These are phyloP conservation scores for Daldinia caldariorum DNA, from an alignment of 495 filamentous ascomycete species.

Conservation along the genomic window DNA sequence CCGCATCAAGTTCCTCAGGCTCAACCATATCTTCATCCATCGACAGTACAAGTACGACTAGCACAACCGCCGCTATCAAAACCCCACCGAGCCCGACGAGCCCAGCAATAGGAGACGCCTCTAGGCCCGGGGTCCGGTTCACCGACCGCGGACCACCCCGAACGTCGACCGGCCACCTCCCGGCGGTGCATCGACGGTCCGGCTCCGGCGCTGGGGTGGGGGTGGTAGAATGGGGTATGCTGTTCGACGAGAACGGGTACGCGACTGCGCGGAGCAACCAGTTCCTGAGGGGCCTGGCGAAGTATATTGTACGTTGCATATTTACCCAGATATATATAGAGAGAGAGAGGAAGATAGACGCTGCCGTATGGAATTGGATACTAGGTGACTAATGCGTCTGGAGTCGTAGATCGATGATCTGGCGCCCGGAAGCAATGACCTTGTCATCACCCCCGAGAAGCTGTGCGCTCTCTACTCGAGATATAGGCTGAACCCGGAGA, in stretches of 20 bases:
- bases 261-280: slow-evolving; percentile 74
- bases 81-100: slow-evolving; percentile 11
- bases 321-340: background rate
- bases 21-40: slow-evolving; percentile 23
- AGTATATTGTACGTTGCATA: slow-evolving; percentile 72
- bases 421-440: slow-evolving; percentile 68
- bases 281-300: slow-evolving; percentile 79
- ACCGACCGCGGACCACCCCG: slow-evolving; percentile 30
- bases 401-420: slow-evolving; percentile 77
- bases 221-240: slow-evolving; percentile 73
- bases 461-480: slow-evolving; percentile 80
- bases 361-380: background rate
- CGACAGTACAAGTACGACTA: slow-evolving; percentile 12
- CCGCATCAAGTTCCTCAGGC: slow-evolving; percentile 16
- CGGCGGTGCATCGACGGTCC: slow-evolving; percentile 9
- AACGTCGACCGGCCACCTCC: slow-evolving; percentile 19
- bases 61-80: slow-evolving; percentile 5
- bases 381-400: slow-evolving; percentile 41
- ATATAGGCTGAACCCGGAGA: slow-evolving; percentile 69
- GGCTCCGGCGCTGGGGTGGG: slow-evolving; percentile 38
- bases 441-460: slow-evolving; percentile 85
- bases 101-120: slow-evolving; percentile 9
- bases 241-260: slow-evolving; percentile 75
- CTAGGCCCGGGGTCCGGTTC: slow-evolving; percentile 14
- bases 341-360: background rate